Evolutionary conservation across 371 early-diverging fungal genomes (phyloP).

Genomic region (Mortierella sp.): DNA sequence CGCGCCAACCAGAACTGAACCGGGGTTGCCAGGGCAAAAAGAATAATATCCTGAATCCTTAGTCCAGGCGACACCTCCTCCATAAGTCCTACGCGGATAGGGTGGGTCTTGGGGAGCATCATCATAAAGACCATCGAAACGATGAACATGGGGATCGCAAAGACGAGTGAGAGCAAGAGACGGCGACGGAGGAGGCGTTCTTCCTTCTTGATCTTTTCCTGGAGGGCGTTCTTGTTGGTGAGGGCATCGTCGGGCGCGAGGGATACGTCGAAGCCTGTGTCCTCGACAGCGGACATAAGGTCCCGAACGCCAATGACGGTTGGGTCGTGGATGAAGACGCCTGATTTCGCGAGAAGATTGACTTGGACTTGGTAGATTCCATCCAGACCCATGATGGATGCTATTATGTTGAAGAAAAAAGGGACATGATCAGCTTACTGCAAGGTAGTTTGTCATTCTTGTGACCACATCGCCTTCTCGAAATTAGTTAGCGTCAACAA

Average conservation of each 20-base stretch:
- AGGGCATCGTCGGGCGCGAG: constrained; percentile 57
- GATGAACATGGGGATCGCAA: constrained; percentile 73
- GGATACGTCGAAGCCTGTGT: constrained; percentile 72
- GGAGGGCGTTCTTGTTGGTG: constrained; percentile 61
- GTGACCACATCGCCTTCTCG: neutral
- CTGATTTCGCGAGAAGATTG: constrained; percentile 75
- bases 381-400: constrained; percentile 59
- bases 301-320: constrained; percentile 63
- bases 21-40: constrained; percentile 69
- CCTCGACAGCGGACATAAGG: constrained; percentile 68
- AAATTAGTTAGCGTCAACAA: neutral
- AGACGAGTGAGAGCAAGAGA: constrained; percentile 68
- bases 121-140: constrained; percentile 75
- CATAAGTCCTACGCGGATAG: constrained; percentile 59
- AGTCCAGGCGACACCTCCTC: constrained; percentile 61
- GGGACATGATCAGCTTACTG: neutral
- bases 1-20: constrained; percentile 70
- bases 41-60: constrained; percentile 62
- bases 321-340: constrained; percentile 72
- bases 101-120: constrained; percentile 63
- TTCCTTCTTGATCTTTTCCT: constrained; percentile 65
- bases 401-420: constrained; percentile 12
- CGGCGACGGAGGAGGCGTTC: constrained; percentile 57
- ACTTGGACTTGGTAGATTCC: constrained; percentile 77
- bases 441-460: neutral